Percentiles rank a stretch among this genome's conserved stretches.
phyloP scores from a whole-genome alignment of 108 stramenopile genomes.

The Poteriospumella lacustris region DNA sequence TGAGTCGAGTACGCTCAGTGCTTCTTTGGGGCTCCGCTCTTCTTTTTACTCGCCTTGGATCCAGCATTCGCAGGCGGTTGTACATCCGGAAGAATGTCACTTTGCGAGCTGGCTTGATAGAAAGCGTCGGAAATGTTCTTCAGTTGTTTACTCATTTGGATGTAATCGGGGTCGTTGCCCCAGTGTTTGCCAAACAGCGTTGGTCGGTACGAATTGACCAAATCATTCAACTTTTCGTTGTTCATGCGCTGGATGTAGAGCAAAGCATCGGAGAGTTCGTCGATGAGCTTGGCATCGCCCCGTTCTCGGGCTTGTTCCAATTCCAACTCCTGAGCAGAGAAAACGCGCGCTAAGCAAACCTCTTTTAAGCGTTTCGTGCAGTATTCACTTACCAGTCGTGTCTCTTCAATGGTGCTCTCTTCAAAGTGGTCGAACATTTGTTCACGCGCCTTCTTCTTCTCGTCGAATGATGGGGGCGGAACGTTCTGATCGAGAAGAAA shows the following conservation, averaged over 20 bases:
- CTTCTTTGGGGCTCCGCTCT: no score
- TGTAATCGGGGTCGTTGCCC: not conserved
- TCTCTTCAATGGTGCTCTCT: not conserved
- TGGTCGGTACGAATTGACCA: not conserved
- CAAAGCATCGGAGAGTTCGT: not conserved
- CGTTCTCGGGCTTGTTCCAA: not conserved
- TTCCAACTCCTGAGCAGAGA: not conserved
- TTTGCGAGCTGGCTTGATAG: no score
- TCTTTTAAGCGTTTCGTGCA: no score
- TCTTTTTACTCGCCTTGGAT: no score
- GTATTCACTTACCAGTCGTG: not conserved
- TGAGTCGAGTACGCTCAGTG: no score
- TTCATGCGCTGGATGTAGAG: not conserved
- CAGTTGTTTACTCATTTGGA: not conserved
- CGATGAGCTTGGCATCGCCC: not conserved
- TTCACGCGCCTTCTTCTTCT: not conserved
- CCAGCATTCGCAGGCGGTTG: no score
- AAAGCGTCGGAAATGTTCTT: no score
- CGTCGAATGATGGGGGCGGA: not conserved
- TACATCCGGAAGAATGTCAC: no score
- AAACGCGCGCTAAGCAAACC: no score
- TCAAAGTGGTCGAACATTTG: not conserved
- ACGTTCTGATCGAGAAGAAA: not conserved
- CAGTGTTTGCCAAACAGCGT: not conserved
- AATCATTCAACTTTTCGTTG: not conserved